phyloP scores from a whole-genome alignment of 1,284 basidiomycete genomes.

The Mycosarcoma maydis region DNA sequence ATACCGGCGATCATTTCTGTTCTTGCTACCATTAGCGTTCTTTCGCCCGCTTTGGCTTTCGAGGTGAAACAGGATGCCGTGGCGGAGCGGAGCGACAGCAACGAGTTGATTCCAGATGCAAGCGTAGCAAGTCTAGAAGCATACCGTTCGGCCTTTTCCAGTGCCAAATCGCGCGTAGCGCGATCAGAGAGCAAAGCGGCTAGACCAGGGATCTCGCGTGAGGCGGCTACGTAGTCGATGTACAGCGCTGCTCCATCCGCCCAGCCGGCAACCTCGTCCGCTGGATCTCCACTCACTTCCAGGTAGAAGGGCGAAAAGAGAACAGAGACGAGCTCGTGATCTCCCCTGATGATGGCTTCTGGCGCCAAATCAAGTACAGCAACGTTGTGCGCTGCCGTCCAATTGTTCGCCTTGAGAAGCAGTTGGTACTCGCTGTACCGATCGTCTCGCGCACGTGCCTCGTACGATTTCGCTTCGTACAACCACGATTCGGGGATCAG shows the following conservation, averaged over 20 bases:
- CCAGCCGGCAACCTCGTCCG: constrained; percentile 60
- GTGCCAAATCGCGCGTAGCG: constrained; percentile 14
- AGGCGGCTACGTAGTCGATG: constrained; percentile 63
- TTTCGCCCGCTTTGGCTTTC: constrained; percentile 67
- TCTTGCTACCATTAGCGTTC: constrained; percentile 75
- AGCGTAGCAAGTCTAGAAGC: constrained; percentile 74
- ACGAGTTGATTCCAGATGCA: constrained; percentile 68
- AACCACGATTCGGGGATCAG: constrained; percentile 87
- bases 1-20: constrained; percentile 78
- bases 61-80: constrained; percentile 3
- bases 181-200: constrained; percentile 70
- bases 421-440: constrained; percentile 81
- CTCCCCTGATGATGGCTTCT: constrained; percentile 84
- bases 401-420: constrained; percentile 77
- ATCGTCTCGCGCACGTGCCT: constrained; percentile 74
- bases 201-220: constrained; percentile 72
- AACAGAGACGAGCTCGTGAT: constrained; percentile 77
- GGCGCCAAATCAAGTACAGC: constrained; percentile 85
- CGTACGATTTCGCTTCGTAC: constrained; percentile 80
- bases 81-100: constrained; percentile 52
- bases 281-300: constrained; percentile 72
- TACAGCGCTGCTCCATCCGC: constrained; percentile 60
- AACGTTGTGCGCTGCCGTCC: constrained; percentile 81
- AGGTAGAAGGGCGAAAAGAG: constrained; percentile 78
- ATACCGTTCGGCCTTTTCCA: constrained; percentile 64